Evolutionary conservation across 306 rosid genomes (phyloP).

Genomic region (Acacia acuminata): DNA sequence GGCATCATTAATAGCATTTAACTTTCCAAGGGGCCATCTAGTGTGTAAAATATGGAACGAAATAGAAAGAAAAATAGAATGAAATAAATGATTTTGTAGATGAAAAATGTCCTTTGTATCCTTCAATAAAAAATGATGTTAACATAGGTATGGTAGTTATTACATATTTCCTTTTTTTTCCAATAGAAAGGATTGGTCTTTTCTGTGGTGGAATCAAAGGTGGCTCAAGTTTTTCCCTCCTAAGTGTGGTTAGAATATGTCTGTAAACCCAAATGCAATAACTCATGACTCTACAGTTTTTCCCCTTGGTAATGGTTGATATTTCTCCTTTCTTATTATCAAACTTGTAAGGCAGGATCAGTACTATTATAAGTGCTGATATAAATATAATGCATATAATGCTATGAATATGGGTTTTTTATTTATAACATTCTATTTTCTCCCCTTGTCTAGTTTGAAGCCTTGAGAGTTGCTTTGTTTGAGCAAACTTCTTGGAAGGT

Average conservation of each 20-base stretch:
- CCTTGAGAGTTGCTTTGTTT: background rate
- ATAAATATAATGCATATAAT: background rate
- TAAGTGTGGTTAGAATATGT: background rate
- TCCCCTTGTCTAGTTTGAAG: background rate
- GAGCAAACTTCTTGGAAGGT: conserved; percentile 41
- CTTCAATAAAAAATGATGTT: background rate
- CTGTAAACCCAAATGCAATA: background rate
- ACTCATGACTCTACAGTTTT: background rate
- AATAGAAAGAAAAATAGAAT: background rate
- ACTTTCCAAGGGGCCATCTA: background rate
- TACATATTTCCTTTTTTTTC: background rate
- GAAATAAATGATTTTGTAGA: background rate
- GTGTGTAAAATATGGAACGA: background rate
- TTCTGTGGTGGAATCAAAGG: background rate
- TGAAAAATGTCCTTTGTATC: background rate
- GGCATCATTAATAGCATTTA: background rate
- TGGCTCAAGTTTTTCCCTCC: background rate
- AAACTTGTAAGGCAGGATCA: background rate
- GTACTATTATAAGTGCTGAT: background rate
- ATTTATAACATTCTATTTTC: background rate
- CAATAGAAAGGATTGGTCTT: background rate
- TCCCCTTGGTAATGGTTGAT: background rate
- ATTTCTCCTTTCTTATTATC: background rate
- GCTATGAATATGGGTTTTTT: background rate
- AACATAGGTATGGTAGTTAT: background rate